Conservation (phyloP, 345 rosid genomes). For the Citrus medica region DNA sequence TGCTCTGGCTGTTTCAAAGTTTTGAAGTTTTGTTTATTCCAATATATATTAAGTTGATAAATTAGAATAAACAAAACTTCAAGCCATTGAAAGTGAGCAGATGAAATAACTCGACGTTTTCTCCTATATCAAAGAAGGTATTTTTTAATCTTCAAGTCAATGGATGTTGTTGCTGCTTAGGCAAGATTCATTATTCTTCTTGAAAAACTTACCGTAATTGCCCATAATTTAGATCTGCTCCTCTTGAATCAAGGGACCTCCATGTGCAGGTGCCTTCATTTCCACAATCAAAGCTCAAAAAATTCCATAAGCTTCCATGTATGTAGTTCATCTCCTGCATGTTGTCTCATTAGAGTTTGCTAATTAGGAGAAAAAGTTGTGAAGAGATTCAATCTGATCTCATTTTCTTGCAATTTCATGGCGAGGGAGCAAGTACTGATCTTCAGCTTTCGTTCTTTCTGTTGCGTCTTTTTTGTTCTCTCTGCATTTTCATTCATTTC, state of each 20-base stretch:
- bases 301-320: background rate
- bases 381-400: constrained; percentile 10
- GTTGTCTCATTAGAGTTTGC: background rate
- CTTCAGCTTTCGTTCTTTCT: constrained; percentile 49
- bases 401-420: constrained; percentile 28
- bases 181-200: constrained; percentile 1
- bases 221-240: background rate
- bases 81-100: no score
- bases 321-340: constrained; percentile 10
- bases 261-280: constrained; percentile 33
- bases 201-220: constrained; percentile 1
- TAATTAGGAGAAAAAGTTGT: background rate
- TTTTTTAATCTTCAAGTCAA: constrained; percentile 23
- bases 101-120: no score
- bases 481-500: constrained; percentile 55
- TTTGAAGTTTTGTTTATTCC: constrained; percentile 3
- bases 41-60: background rate
- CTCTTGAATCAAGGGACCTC: background rate
- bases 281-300: background rate
- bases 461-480: constrained; percentile 39
- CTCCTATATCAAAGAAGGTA: background rate
- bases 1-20: constrained; percentile 6
- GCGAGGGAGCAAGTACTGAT: constrained; percentile 39
- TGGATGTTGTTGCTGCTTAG: constrained; percentile 6
- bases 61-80: no score